These are phyloP conservation scores for Flaveria robusta DNA, from an alignment of 129 eudicot species.

Conservation along the genomic window DNA sequence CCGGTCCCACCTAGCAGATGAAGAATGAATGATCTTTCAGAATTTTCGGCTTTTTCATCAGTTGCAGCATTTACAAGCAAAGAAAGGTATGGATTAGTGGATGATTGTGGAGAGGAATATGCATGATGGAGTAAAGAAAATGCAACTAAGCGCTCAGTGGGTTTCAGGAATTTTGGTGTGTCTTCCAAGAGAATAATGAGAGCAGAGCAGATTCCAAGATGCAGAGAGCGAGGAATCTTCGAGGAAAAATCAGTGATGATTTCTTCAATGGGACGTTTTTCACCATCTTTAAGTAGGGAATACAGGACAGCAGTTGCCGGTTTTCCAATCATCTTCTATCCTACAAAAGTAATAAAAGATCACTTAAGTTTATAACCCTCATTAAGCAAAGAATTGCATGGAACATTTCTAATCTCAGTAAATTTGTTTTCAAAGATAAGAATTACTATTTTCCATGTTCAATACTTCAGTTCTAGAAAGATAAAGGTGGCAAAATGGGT, in stretches of 20 bases:
- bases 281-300: constrained; percentile 63
- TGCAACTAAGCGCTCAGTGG: constrained; percentile 81
- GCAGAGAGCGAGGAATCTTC: constrained; percentile 48
- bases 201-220: constrained; percentile 55
- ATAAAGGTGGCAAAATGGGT: not conserved
- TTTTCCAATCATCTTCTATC: constrained; percentile 39
- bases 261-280: constrained; percentile 62
- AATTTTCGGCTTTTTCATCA: constrained; percentile 62
- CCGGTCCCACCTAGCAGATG: constrained; percentile 56
- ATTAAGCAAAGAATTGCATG: not conserved
- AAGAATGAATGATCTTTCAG: constrained; percentile 73
- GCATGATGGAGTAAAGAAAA: constrained; percentile 73
- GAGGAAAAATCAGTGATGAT: constrained; percentile 57
- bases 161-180: constrained; percentile 51
- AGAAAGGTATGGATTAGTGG: constrained; percentile 70
- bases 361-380: not conserved
- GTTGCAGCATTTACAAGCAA: constrained; percentile 58
- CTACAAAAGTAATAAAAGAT: not conserved
- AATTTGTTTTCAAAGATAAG: no score
- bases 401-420: not conserved
- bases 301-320: constrained; percentile 38
- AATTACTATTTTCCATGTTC: not conserved
- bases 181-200: constrained; percentile 77
- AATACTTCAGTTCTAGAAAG: not conserved
- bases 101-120: constrained; percentile 64